Percentiles rank a stretch among this genome's conserved stretches.
phyloP scores from a whole-genome alignment of 2,329 filamentous ascomycete genomes.

The Dryadomyces quercus-mongolicae region DNA sequence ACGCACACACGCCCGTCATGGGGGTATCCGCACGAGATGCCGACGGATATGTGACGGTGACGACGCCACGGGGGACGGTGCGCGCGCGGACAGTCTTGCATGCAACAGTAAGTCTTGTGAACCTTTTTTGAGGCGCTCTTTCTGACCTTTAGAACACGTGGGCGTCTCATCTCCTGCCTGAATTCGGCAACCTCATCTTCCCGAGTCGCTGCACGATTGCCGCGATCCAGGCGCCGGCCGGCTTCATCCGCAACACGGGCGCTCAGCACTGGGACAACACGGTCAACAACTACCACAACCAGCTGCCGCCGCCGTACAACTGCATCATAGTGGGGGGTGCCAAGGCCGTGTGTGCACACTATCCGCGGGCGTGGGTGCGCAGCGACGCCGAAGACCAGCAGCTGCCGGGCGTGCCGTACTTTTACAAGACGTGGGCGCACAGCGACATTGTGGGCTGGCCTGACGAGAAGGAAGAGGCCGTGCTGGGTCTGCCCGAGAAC shows the following conservation, averaged over 20 bases:
- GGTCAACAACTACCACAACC: constrained; percentile 5
- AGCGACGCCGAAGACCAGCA: not conserved
- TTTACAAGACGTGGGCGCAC: not conserved
- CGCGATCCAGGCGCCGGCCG: constrained; percentile 25
- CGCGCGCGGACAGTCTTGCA: constrained; percentile 54
- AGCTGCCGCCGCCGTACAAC: constrained; percentile 3
- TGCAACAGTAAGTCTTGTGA: constrained; percentile 34
- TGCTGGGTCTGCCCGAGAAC: not conserved
- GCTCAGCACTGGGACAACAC: constrained; percentile 4
- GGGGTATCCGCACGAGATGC: constrained; percentile 15
- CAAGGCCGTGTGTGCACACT: constrained; percentile 1
- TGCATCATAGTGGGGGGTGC: constrained; percentile 4
- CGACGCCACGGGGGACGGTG: constrained; percentile 58
- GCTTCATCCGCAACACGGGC: constrained; percentile 2
- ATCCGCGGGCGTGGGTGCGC: not conserved
- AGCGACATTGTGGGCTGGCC: not conserved
- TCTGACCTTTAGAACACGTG: constrained; percentile 59
- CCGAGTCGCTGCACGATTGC: constrained; percentile 55
- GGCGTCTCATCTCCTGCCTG: constrained; percentile 60
- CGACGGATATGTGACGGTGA: constrained; percentile 47
- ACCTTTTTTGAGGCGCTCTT: too few species aligned
- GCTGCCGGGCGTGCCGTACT: constrained; percentile 2
- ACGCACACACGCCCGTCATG: constrained; percentile 59
- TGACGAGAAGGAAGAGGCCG: not conserved
- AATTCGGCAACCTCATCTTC: constrained; percentile 57